phyloP scores from a whole-genome alignment of 495 filamentous ascomycete genomes.

The Aspergillus taichungensis region DNA sequence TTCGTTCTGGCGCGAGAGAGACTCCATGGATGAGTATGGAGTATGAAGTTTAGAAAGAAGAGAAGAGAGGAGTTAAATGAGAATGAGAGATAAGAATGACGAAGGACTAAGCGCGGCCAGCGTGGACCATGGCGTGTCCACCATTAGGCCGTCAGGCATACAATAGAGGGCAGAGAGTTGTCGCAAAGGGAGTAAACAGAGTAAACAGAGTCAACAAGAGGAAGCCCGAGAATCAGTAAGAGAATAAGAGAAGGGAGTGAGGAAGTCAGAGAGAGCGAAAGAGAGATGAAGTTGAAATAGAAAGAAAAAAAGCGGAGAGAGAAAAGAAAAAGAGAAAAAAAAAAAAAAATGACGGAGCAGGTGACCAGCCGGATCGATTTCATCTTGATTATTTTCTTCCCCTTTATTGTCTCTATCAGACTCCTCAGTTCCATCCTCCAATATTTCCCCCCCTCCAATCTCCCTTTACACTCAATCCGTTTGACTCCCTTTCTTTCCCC shows the following conservation, averaged over 20 bases:
- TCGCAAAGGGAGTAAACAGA: too few species aligned
- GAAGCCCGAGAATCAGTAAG: neutral
- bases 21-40: neutral
- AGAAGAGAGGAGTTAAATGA: neutral
- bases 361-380: neutral
- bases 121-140: slow-evolving; percentile 17
- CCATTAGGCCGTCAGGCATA: slow-evolving; percentile 15
- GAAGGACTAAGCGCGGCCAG: slow-evolving; percentile 11
- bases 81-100: neutral
- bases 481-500: too few species aligned
- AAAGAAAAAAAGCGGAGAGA: neutral
- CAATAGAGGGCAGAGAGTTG: neutral
- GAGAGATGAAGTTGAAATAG: neutral
- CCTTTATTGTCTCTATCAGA: too few species aligned
- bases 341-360: neutral
- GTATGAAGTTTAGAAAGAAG: neutral
- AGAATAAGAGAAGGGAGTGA: neutral
- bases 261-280: neutral
- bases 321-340: neutral
- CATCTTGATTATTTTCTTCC: neutral
- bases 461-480: too few species aligned
- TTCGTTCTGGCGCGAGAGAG: slow-evolving; percentile 2
- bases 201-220: too few species aligned
- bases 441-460: too few species aligned
- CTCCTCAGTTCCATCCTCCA: too few species aligned